Percentiles rank a stretch among this genome's conserved stretches.
Evolutionary conservation across 2,329 filamentous ascomycete species (phyloP).

Genomic region (Clarireedia hainanense): DNA sequence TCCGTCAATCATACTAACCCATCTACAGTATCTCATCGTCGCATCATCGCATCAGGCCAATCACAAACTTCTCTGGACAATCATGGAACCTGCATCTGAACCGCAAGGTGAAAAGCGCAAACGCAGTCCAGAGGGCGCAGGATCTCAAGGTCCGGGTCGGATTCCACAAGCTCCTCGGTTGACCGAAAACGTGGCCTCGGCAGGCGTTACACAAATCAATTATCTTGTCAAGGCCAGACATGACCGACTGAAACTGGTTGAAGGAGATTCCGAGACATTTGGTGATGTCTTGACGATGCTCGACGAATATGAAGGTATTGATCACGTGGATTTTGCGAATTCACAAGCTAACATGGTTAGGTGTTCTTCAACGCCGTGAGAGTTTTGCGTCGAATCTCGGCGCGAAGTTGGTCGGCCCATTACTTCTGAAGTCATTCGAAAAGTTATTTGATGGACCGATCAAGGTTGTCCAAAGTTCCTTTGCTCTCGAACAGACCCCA

Average conservation of each 20-base stretch:
- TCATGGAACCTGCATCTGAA: background rate
- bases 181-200: background rate
- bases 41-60: background rate
- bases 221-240: conserved; percentile 41
- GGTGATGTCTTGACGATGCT: conserved; percentile 65
- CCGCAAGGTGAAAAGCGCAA: conserved; percentile 20
- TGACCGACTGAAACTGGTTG: conserved; percentile 43
- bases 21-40: background rate
- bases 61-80: background rate
- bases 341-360: conserved; percentile 32
- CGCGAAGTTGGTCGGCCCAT: conserved; percentile 73
- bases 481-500: conserved; percentile 50
- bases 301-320: conserved; percentile 63
- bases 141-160: conserved; percentile 25
- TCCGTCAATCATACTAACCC: background rate
- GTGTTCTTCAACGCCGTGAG: conserved; percentile 75
- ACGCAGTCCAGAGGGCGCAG: conserved; percentile 18
- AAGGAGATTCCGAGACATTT: conserved; percentile 58
- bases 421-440: conserved; percentile 79
- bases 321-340: background rate
- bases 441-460: conserved; percentile 78
- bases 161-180: conserved; percentile 15
- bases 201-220: conserved; percentile 38
- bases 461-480: conserved; percentile 34
- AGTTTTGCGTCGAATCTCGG: conserved; percentile 80